Evolutionary conservation across 2,329 filamentous ascomycete species (phyloP).

Genomic region (Rhynchosporium secalis): DNA sequence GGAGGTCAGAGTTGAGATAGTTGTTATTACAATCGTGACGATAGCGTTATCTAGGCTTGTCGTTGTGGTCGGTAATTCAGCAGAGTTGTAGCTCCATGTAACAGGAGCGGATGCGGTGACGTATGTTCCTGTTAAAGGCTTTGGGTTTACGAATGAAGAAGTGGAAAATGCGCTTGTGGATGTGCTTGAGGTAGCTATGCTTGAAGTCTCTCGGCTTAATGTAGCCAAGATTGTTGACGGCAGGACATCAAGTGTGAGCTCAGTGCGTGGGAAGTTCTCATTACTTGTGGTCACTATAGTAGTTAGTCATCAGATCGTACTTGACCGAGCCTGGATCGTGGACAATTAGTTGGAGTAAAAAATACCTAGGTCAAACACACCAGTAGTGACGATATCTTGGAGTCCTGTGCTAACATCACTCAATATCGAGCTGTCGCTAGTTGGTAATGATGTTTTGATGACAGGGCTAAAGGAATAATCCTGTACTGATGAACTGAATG

Average conservation of each 20-base stretch:
- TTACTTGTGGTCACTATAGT: neutral
- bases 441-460: neutral
- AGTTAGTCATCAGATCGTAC: neutral
- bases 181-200: neutral
- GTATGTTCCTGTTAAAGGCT: neutral
- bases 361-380: neutral
- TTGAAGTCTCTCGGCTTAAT: too few relatives aligned
- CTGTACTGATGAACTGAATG: neutral
- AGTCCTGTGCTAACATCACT: neutral
- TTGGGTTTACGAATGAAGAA: too few relatives aligned
- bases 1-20: conserved; percentile 8
- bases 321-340: neutral
- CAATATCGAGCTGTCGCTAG: neutral
- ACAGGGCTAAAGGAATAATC: neutral
- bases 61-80: neutral
- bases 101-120: neutral
- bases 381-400: neutral
- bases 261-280: neutral
- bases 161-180: neutral
- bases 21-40: neutral
- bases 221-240: too few relatives aligned
- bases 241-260: neutral
- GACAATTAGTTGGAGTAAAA: neutral
- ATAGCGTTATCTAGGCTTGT: neutral
- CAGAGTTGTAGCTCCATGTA: neutral